These are phyloP conservation scores for Podaxis sp. DNA, from an alignment of 768 basidiomycete species.

Conservation along the genomic window DNA sequence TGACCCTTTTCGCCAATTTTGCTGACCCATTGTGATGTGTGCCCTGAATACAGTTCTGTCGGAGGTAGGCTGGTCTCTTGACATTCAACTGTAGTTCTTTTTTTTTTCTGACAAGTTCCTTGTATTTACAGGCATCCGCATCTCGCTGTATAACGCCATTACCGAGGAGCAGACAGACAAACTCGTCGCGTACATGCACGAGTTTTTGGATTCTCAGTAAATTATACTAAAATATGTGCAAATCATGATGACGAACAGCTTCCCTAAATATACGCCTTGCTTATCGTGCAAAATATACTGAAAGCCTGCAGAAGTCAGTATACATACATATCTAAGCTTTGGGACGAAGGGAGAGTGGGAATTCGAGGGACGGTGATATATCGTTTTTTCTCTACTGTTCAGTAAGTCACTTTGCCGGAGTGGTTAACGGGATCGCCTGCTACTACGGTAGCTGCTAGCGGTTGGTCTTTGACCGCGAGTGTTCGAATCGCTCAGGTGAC, in stretches of 20 bases:
- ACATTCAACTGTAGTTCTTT: background rate
- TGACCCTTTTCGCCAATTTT: background rate
- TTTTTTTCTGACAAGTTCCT: background rate
- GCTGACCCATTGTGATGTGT: background rate
- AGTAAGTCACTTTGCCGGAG: conserved; percentile 85
- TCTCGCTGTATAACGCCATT: conserved; percentile 88
- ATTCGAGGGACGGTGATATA: background rate
- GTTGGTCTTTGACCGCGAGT: conserved; percentile 52
- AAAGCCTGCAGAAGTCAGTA: too few relatives aligned
- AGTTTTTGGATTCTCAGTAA: conserved; percentile 37
- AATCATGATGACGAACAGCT: background rate
- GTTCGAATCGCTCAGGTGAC: conserved; percentile 56
- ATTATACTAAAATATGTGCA: background rate
- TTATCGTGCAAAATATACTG: too few relatives aligned
- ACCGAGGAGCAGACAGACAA: conserved; percentile 69
- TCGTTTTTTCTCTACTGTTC: too few relatives aligned
- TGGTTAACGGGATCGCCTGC: conserved; percentile 90
- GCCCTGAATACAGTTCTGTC: background rate
- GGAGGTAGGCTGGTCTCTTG: conserved; percentile 4
- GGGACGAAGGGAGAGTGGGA: too few relatives aligned
- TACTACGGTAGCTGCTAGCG: conserved; percentile 39
- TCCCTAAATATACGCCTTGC: background rate
- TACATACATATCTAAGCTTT: too few relatives aligned
- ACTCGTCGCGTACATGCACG: conserved; percentile 57
- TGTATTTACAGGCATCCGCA: conserved; percentile 68